Conservation (phyloP, 176 grass and related monocot species). For the Avena eriantha region DNA sequence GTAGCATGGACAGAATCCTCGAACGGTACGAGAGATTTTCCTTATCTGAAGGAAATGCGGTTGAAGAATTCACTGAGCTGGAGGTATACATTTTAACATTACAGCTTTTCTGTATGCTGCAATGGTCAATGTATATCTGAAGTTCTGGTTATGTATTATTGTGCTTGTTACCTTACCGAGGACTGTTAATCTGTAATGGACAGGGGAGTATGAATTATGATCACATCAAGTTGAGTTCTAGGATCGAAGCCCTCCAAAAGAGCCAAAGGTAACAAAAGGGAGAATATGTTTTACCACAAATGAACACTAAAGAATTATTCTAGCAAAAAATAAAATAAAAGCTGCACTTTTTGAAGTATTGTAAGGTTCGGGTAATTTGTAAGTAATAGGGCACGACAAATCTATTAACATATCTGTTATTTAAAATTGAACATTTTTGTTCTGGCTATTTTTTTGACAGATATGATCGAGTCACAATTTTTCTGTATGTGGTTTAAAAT, state of each 20-base stretch:
- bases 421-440: background rate
- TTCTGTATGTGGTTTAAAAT: background rate
- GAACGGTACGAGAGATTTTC: slow-evolving; percentile 43
- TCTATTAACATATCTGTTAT: background rate
- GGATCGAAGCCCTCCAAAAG: slow-evolving; percentile 51
- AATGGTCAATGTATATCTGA: background rate
- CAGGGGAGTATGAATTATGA: slow-evolving; percentile 45
- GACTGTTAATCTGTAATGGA: background rate
- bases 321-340: background rate
- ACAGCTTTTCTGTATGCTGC: background rate
- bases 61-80: background rate
- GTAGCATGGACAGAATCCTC: slow-evolving; percentile 58
- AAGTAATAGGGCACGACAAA: background rate
- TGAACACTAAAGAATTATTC: background rate
- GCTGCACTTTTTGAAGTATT: no score
- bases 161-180: background rate
- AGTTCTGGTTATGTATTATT: background rate
- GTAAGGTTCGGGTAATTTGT: no score
- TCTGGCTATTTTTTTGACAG: background rate
- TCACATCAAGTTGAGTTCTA: slow-evolving; percentile 41
- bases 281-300: background rate
- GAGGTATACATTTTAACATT: slow-evolving; percentile 17
- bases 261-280: slow-evolving; percentile 47
- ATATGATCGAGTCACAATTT: background rate
- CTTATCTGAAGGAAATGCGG: slow-evolving; percentile 29